Percentiles rank a stretch among this genome's conserved stretches.
phyloP scores from a whole-genome alignment of 768 basidiomycete species.

The Collybiopsis confluens region DNA sequence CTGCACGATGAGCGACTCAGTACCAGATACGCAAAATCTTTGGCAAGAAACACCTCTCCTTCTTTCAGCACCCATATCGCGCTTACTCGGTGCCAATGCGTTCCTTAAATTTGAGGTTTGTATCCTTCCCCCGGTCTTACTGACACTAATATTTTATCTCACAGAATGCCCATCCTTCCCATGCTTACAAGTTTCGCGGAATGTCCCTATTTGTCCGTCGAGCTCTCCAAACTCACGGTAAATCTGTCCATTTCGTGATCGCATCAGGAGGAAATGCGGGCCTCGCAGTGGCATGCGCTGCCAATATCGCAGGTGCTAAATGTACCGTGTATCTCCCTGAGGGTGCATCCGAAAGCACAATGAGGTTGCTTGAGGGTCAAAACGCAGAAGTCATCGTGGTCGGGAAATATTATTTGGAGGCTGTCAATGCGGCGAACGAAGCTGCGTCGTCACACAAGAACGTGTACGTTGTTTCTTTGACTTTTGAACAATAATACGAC shows the following conservation, averaged over 20 bases:
- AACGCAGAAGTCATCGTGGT: conserved; percentile 55
- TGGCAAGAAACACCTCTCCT: conserved; percentile 68
- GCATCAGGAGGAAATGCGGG: conserved; percentile 85
- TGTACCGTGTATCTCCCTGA: conserved; percentile 70
- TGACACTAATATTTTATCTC: conserved; percentile 1
- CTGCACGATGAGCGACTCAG: too few relatives aligned
- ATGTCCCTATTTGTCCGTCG: conserved; percentile 58
- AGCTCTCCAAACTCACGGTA: conserved; percentile 46
- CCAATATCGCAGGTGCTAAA: conserved; percentile 45
- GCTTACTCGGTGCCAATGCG: conserved; percentile 42
- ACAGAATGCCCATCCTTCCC: conserved; percentile 67
- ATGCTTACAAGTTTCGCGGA: conserved; percentile 77
- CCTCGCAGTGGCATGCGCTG: conserved; percentile 63
- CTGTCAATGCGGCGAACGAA: conserved; percentile 45
- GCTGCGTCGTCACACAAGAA: conserved; percentile 39
- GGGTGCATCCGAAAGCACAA: conserved; percentile 43
- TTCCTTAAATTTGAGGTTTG: conserved; percentile 74
- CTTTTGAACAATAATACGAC: conserved; percentile 1
- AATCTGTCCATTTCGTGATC: conserved; percentile 55
- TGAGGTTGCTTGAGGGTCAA: conserved; percentile 46
- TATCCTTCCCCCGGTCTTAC: not conserved
- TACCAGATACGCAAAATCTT: conserved; percentile 19
- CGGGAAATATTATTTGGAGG: conserved; percentile 57
- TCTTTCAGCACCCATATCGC: conserved; percentile 55
- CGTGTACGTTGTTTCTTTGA: conserved; percentile 41